Percentiles rank a stretch among this genome's conserved stretches.
These are phyloP conservation scores for Sphagnum magellanicum DNA, from an alignment of 228 moss, liverwort and hornwort genomes.

Conservation along the genomic window DNA sequence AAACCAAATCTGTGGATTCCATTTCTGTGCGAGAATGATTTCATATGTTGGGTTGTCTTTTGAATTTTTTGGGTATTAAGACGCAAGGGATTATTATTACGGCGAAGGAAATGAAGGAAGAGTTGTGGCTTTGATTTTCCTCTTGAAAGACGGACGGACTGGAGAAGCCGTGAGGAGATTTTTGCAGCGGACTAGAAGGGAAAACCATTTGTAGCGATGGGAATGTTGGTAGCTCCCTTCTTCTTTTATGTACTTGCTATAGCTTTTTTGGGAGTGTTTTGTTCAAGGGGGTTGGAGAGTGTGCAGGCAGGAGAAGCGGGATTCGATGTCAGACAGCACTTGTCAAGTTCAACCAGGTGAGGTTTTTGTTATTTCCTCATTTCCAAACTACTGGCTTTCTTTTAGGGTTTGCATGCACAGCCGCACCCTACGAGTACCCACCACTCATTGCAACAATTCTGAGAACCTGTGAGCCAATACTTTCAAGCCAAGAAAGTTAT, in stretches of 20 bases:
- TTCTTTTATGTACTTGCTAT: neutral
- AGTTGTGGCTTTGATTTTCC: too few species aligned
- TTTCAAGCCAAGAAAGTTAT: neutral
- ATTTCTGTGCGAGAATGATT: too few species aligned
- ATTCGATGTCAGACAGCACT: constrained; percentile 74
- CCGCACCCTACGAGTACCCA: neutral
- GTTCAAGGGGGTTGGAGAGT: neutral
- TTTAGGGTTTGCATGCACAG: neutral
- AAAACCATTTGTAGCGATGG: too few species aligned
- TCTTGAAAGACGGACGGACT: too few species aligned
- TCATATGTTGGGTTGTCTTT: too few species aligned
- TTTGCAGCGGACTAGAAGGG: too few species aligned
- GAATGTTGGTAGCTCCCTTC: too few species aligned
- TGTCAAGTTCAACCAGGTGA: constrained; percentile 73
- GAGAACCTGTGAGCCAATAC: neutral
- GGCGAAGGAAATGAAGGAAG: too few species aligned
- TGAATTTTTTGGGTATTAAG: too few species aligned
- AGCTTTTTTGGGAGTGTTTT: neutral
- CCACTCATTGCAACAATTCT: neutral
- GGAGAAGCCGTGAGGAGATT: too few species aligned
- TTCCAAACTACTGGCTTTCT: neutral
- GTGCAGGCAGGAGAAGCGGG: constrained; percentile 40
- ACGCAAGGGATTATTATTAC: too few species aligned
- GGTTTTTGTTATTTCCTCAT: neutral
- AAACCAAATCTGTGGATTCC: too few species aligned